Conservation (phyloP, 2,329 filamentous ascomycete genomes). For the Atkinsonella hypoxylon region DNA sequence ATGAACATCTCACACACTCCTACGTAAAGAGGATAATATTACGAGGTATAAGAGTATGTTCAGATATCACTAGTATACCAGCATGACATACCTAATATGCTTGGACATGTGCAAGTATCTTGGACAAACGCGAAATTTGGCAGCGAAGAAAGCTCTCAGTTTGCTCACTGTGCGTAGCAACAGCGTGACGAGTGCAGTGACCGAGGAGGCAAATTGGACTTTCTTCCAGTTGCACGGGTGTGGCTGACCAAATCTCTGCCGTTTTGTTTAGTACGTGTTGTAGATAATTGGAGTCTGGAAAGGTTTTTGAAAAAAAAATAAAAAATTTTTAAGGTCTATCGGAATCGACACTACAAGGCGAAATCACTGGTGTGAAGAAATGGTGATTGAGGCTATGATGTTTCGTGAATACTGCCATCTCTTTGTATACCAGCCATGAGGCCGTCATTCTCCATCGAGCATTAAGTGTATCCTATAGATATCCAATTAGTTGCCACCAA, state of each 20-base stretch:
- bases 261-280: conserved; percentile 1
- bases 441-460: too few relatives aligned
- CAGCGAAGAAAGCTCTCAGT: background rate
- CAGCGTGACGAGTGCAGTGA: background rate
- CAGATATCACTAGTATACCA: background rate
- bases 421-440: too few relatives aligned
- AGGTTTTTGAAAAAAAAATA: conserved; percentile 4
- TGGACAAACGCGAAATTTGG: background rate
- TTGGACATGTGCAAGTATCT: background rate
- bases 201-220: background rate
- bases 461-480: too few relatives aligned
- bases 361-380: too few relatives aligned
- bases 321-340: too few relatives aligned
- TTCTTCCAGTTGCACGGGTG: background rate
- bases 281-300: conserved; percentile 14
- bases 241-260: background rate
- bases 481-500: too few relatives aligned
- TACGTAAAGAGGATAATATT: background rate
- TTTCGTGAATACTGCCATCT: too few relatives aligned
- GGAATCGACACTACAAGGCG: background rate
- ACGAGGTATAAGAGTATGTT: too few relatives aligned
- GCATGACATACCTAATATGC: background rate
- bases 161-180: background rate
- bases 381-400: too few relatives aligned
- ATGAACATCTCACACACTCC: background rate